Base-by-base conservation (phyloP, 768 basidiomycete species). In the Trametes sanguinea region DNA sequence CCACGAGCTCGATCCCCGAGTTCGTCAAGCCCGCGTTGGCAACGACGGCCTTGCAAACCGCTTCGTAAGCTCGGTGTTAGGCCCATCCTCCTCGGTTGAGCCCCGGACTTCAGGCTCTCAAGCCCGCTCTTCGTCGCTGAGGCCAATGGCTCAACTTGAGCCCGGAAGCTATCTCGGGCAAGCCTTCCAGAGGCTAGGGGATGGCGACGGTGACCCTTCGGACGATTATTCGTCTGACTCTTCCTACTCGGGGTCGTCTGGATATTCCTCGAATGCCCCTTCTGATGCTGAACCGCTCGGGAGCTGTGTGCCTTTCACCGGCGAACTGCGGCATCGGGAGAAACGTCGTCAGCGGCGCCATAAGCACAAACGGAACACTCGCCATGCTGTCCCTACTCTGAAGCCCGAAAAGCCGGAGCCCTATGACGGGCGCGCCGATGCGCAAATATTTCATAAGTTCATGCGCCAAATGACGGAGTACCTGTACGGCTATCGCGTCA, bases 351-450 rank as follows among this genome's bases (percentile, higher is more conserved):
- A 39, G 13, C 13, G 37, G 16, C 43, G 5, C n/a, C 16, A n/a
- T 44, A 44, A 44, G 43, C 8, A 44, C 10, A 44, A 44, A n/a
- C 43, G n/a, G 43, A 11, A 5, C 9, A 22, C 16, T 17, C 14
- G 17, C 14, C 22, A 46, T 17, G n/a, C 22, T 16, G 45, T 22
- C 22, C 47, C 47, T 11, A 22, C 16, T 30, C 29, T 48, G n/a
- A 67, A 67, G 40, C 66, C 66, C n/a, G 35, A 50, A 14, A 53
- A 67, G 13, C 66, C 66, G 0, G 57, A 56, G 1, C 14, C 48
- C 2, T 67, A 67, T 30, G 51, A 64, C 32, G 66, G 66, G 3
- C 16, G 29, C 1, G 37, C 46, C 0, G 63, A 67, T n/a, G 53
- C 47, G 5, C 52, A 62, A 17, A 39, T 43, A 8, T 64, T 67